These are phyloP conservation scores for Gaertneriomyces sp. DNA, from an alignment of 192 early-diverging fungal species.

Conservation along the genomic window DNA sequence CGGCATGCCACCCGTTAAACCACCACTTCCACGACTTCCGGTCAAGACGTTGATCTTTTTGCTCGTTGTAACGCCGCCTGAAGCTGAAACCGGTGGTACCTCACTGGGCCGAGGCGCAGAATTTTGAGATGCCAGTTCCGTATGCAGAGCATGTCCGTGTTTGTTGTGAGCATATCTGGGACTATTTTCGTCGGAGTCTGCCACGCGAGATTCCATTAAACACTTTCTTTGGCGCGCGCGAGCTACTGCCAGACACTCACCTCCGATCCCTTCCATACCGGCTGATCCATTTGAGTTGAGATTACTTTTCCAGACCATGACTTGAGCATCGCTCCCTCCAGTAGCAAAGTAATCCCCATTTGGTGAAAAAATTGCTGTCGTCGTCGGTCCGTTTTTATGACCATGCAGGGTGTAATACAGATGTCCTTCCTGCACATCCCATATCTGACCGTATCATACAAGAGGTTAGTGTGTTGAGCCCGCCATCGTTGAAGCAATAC, in stretches of 20 bases:
- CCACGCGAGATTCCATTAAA: no score
- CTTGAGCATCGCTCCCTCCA: constrained; percentile 52
- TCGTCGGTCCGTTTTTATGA: constrained; percentile 55
- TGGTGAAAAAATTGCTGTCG: constrained; percentile 52
- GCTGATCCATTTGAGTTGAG: constrained; percentile 31
- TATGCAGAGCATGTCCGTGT: no score
- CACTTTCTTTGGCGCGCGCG: no score
- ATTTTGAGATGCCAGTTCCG: no score
- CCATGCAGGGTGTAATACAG: constrained; percentile 62
- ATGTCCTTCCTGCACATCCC: constrained; percentile 62
- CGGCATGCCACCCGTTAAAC: constrained; percentile 1
- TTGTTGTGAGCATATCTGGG: no score
- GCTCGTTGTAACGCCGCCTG: constrained; percentile 3
- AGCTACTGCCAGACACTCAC: no score
- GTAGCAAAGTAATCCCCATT: constrained; percentile 57
- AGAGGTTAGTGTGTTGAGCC: no score
- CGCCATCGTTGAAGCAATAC: neutral
- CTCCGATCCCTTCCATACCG: no score
- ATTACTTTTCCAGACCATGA: constrained; percentile 62
- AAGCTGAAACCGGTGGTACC: constrained; percentile 15
- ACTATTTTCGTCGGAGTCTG: no score
- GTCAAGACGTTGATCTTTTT: neutral
- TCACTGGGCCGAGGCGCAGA: no score
- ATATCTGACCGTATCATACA: constrained; percentile 33
- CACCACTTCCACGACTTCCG: no score